These are phyloP conservation scores for Penicillium oxalicum DNA, from an alignment of 2,329 filamentous ascomycete genomes.

Conservation along the genomic window DNA sequence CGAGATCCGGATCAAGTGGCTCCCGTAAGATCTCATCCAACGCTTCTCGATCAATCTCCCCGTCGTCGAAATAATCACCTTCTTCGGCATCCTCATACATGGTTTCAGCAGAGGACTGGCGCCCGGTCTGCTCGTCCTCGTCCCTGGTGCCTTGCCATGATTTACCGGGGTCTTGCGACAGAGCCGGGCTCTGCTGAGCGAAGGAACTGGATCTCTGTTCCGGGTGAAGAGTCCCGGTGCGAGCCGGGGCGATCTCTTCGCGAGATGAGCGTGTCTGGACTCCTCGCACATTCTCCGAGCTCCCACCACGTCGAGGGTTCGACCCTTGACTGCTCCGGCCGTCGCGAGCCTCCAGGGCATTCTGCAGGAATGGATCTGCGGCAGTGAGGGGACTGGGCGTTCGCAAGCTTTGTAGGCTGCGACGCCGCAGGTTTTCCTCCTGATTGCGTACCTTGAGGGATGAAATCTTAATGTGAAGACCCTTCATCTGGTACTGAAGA, in stretches of 20 bases:
- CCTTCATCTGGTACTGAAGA: slow-evolving; percentile 78
- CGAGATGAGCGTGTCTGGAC: slow-evolving; percentile 18
- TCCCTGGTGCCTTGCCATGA: not conserved
- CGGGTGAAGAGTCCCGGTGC: slow-evolving; percentile 1
- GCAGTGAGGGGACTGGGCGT: slow-evolving; percentile 75
- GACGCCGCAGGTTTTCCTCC: slow-evolving; percentile 70
- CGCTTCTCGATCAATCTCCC: slow-evolving; percentile 60
- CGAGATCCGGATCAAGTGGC: slow-evolving; percentile 37
- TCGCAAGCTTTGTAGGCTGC: slow-evolving; percentile 68
- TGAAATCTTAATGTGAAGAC: slow-evolving; percentile 78
- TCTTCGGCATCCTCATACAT: slow-evolving; percentile 42
- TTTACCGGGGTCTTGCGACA: not conserved
- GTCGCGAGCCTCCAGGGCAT: slow-evolving; percentile 33
- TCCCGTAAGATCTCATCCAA: slow-evolving; percentile 48
- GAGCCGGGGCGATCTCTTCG: slow-evolving; percentile 7
- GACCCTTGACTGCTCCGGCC: slow-evolving; percentile 32
- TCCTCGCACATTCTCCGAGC: slow-evolving; percentile 22
- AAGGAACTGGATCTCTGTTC: slow-evolving; percentile 3
- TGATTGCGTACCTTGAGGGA: slow-evolving; percentile 70
- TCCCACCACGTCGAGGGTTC: slow-evolving; percentile 31
- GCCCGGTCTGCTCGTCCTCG: slow-evolving; percentile 20
- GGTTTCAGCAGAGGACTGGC: slow-evolving; percentile 30
- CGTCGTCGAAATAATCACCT: slow-evolving; percentile 34
- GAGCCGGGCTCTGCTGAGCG: slow-evolving; percentile 1
- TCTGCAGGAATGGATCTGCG: slow-evolving; percentile 54